A percentile compares a stretch with the other conserved stretches of the same genome.
These are phyloP conservation scores for Russula sp. DNA, from an alignment of 768 basidiomycete species.

Conservation along the genomic window DNA sequence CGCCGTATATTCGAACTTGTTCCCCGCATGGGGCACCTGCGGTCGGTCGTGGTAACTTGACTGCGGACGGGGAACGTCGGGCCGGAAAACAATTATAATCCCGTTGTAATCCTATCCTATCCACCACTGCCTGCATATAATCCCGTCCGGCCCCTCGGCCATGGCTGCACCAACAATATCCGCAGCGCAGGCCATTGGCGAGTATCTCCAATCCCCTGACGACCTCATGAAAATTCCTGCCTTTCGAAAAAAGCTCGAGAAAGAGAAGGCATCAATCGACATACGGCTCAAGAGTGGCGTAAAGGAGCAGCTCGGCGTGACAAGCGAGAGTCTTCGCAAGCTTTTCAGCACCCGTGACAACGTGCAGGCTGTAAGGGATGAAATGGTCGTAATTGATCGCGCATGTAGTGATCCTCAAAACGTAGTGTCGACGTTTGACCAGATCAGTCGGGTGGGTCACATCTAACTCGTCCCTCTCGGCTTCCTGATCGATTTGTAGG, in stretches of 20 bases:
- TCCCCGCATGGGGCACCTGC: not conserved
- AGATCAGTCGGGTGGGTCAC: slow-evolving; percentile 81
- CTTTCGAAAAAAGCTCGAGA: slow-evolving; percentile 91
- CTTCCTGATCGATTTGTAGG: slow-evolving; percentile 46
- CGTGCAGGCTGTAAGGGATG: slow-evolving; percentile 80
- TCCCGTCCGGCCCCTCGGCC: not conserved
- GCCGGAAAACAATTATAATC: not conserved
- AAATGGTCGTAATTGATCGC: slow-evolving; percentile 77
- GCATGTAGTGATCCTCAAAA: slow-evolving; percentile 73
- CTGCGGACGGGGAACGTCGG: not conserved
- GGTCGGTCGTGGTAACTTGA: no score
- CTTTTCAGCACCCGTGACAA: slow-evolving; percentile 72
- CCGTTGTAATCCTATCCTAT: not conserved
- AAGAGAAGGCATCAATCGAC: slow-evolving; percentile 94
- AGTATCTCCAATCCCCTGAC: slow-evolving; percentile 90
- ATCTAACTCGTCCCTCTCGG: not conserved
- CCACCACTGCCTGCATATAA: not conserved
- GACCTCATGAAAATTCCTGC: slow-evolving; percentile 86
- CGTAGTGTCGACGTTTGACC: slow-evolving; percentile 84
- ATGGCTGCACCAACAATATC: slow-evolving; percentile 61
- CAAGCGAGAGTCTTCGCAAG: slow-evolving; percentile 81
- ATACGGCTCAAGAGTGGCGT: slow-evolving; percentile 86
- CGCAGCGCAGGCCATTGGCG: slow-evolving; percentile 81
- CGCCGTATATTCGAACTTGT: not conserved
- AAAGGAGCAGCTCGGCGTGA: slow-evolving; percentile 89